Base-by-base conservation (phyloP, 306 rosid species). In the Begonia masoniana region DNA sequence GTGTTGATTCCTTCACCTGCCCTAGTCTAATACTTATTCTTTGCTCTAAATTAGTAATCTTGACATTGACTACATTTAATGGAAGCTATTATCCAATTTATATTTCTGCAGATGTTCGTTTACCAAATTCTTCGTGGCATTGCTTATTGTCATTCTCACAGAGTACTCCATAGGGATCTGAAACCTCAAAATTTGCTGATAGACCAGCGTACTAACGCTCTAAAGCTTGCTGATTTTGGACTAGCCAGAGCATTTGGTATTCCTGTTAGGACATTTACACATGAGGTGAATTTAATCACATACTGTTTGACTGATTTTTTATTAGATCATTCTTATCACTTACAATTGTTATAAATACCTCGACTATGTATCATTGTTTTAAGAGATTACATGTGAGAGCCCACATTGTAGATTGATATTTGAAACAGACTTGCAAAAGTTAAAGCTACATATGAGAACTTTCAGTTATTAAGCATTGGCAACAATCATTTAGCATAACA, bases 191-290 rank as follows among this genome's bases (percentile, higher is more conserved):
- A 91, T 76, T 70, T 91, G 72, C 78, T 91, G 87, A 83, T 91
- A 62, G 99, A 91, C 67, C 94, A 94, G 26, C 74, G 86, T 55
- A 81, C 88, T 62, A 91, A 91, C 72, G 79, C 92, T 12, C 79
- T 91, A 56, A 91, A 91, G 84, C 97, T 88, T 74, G 97, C 99
- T 52, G 99, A 91, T 68, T 91, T 91, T 66, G 99, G 99, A 76
- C 78, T 91, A 73, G 99, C 99, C 61, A 76, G 99, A 76, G 99
- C 96, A 51, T 91, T 91, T 79, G 96, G 99, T 64, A 86, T 91
- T 73, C 99, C 99, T 67, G 96, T 86, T 73, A 86, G 96, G 69
- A 86, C 96, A 62, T 91, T 91, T 65, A 91, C 99, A 11, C 99
- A 83, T 10, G 96, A 91, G 99, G 99, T 91, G 63, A 41, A 67